Evolutionary conservation across 805 yeast species (phyloP), one percentile per base, ranked within the genome.

Genomic region (Brettanomyces nanus): DNA sequence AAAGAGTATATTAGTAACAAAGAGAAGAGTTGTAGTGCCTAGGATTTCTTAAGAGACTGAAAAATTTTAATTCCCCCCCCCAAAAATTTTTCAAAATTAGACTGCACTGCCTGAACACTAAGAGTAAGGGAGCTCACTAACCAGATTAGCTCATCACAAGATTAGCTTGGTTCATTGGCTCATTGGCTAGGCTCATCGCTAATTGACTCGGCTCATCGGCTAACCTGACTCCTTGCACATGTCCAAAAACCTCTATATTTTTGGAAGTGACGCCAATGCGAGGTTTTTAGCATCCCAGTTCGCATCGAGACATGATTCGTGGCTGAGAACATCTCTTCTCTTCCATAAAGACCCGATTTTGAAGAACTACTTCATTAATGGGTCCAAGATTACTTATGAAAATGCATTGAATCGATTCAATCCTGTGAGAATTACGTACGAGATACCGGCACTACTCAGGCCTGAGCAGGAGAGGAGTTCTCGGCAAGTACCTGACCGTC

Each of bases 201-300:
- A n/a, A n/a, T n/a, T n/a, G n/a, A n/a, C n/a, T n/a, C n/a, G n/a
- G n/a, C n/a, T n/a, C n/a, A n/a, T n/a, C n/a, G n/a, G n/a, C n/a
- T n/a, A n/a, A n/a, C n/a, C n/a, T n/a, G n/a, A n/a, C n/a, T n/a
- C n/a, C n/a, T n/a, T 23, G 7, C 26, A 23, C 34, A 17, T 51
- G 32, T 13, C 51, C 47, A 18, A 17, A 21, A 31, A 18, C 33
- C 17, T 45, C 7, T 47, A 47, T 28, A 21, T 50, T 21, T 36
- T 48, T 15, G 54, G 54, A 4, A 35, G 32, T n/a, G 48, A 46
- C 22, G 38, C 45, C 15, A 41, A 36, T 31, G 40, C 43, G 28
- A 31, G 46, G 39, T 49, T 51, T 31, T 21, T 49, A 6, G 45
- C 52, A 3, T 40, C 48, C 7, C 55, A 51, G 36, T 41, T 49